These are phyloP conservation scores for Xylaria sp. DNA, from an alignment of 2,329 filamentous ascomycete genomes.

Conservation along the genomic window DNA sequence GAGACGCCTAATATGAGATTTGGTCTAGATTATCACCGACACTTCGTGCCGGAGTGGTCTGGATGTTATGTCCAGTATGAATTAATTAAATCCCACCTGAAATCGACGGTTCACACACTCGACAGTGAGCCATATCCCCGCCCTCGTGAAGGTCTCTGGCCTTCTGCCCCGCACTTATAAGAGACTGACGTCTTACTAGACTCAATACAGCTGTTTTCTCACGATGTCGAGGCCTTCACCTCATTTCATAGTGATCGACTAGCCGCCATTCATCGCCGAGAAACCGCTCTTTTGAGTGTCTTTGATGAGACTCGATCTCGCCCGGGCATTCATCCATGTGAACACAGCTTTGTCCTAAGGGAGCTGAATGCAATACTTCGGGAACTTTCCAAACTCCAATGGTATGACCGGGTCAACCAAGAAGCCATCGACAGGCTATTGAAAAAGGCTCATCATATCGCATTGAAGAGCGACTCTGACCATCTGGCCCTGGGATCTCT, in stretches of 20 bases:
- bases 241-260: not conserved
- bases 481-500: not conserved
- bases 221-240: not conserved
- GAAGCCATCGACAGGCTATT: conserved; percentile 8
- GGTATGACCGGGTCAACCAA: conserved; percentile 2
- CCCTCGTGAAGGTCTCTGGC: not conserved
- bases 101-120: not conserved
- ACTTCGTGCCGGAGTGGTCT: conserved; percentile 10
- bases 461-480: not conserved
- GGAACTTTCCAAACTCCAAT: not conserved
- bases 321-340: not conserved
- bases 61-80: conserved; percentile 12
- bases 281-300: not conserved
- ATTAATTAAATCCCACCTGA: conserved; percentile 6
- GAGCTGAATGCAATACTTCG: not conserved
- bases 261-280: not conserved
- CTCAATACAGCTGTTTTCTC: not conserved
- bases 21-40: conserved; percentile 10
- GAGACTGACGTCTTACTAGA: not conserved
- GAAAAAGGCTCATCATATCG: not conserved
- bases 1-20: conserved; percentile 10
- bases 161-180: not conserved
- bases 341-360: not conserved
- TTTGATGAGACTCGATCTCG: not conserved
- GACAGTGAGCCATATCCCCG: not conserved